Conservation (phyloP, 2,329 filamentous ascomycete genomes). For the Fusarium redolens region DNA sequence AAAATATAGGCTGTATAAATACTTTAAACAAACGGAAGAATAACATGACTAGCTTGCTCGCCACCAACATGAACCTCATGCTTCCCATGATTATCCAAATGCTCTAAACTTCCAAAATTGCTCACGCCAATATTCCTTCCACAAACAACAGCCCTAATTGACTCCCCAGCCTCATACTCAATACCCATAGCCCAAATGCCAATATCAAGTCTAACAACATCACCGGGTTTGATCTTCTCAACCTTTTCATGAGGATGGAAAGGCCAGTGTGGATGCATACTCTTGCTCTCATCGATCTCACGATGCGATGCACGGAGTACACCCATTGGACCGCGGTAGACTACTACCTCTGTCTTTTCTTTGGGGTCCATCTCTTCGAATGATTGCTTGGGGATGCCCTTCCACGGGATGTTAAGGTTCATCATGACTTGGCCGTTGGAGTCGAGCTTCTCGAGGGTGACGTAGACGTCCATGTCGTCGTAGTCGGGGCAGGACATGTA, state of each 20-base stretch:
- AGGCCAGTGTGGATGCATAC: constrained; percentile 19
- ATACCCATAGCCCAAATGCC: constrained; percentile 23
- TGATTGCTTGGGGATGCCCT: neutral
- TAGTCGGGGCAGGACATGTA: constrained; percentile 6
- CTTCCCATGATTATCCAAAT: constrained; percentile 7
- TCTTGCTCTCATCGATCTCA: constrained; percentile 15
- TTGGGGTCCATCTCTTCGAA: neutral
- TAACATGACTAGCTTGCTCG: neutral
- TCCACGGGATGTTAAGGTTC: constrained; percentile 15
- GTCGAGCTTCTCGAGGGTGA: constrained; percentile 3
- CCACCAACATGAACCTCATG: neutral
- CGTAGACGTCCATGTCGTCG: constrained; percentile 15
- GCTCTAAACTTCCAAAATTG: constrained; percentile 18
- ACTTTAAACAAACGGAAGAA: neutral
- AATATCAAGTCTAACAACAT: neutral
- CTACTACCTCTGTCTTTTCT: constrained; percentile 7
- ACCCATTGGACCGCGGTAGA: constrained; percentile 13
- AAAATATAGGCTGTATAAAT: neutral
- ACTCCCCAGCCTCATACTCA: constrained; percentile 13
- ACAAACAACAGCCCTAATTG: neutral
- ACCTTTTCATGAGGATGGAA: constrained; percentile 15
- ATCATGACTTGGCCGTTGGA: neutral
- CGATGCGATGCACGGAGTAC: constrained; percentile 7
- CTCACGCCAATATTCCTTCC: constrained; percentile 4
- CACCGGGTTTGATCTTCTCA: neutral